A percentile compares a stretch with the other conserved stretches of the same genome.
Conservation (phyloP, 225 moss, liverwort and hornwort species). For the Rhytidiadelphus loreus region DNA sequence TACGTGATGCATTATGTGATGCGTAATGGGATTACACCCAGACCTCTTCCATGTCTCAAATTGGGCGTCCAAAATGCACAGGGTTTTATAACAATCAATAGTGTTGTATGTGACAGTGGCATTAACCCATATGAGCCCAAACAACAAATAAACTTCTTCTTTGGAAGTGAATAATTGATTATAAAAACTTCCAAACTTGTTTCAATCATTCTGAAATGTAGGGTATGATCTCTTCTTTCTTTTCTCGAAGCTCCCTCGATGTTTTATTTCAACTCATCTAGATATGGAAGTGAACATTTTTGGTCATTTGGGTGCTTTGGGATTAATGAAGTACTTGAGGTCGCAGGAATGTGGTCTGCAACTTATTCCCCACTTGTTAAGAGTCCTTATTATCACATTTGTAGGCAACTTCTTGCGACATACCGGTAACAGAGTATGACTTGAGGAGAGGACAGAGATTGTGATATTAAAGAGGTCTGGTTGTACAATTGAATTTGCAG, state of each 20-base stretch:
- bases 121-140: background rate
- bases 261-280: background rate
- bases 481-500: background rate
- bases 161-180: background rate
- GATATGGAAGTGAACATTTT: background rate
- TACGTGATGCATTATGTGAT: background rate
- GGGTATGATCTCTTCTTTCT: background rate
- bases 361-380: background rate
- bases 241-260: background rate
- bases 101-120: background rate
- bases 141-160: background rate
- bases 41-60: background rate
- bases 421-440: background rate
- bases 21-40: background rate
- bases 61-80: background rate
- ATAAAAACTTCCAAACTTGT: background rate
- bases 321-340: background rate
- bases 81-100: background rate
- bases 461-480: background rate
- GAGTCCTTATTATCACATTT: background rate
- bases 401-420: background rate
- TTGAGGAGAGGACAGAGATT: background rate
- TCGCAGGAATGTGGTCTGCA: background rate
- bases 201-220: background rate
- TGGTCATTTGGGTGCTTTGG: background rate